Percentiles rank a stretch among this genome's conserved stretches.
Evolutionary conservation across 495 filamentous ascomycete species (phyloP).

Genomic region (Penicillium antarcticum): DNA sequence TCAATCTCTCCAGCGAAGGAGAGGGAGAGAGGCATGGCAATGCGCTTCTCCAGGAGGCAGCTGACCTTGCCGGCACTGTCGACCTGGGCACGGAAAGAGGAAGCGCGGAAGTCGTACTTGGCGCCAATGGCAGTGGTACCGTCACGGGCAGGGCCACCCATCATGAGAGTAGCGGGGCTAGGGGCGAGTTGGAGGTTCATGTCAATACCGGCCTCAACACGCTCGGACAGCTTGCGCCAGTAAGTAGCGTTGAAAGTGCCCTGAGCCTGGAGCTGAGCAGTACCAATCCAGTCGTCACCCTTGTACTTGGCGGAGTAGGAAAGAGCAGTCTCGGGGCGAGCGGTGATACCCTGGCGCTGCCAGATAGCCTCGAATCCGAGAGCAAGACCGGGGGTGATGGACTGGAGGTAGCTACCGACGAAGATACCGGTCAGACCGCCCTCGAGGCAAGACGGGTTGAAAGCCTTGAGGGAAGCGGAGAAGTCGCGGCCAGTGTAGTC

Average conservation of each 20-base stretch:
- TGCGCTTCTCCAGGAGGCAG: slow-evolving; percentile 90
- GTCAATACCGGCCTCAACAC: slow-evolving; percentile 93
- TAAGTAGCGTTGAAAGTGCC: slow-evolving; percentile 87
- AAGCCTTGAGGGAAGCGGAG: slow-evolving; percentile 80
- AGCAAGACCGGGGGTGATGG: slow-evolving; percentile 80
- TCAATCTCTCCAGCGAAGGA: slow-evolving; percentile 98
- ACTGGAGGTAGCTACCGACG: slow-evolving; percentile 92
- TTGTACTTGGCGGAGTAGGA: slow-evolving; percentile 91
- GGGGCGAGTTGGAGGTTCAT: slow-evolving; percentile 84
- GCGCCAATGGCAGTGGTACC: slow-evolving; percentile 87
- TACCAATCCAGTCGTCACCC: slow-evolving; percentile 85
- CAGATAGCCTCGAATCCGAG: slow-evolving; percentile 91
- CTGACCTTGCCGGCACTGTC: slow-evolving; percentile 92
- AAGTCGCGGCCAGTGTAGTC: slow-evolving; percentile 94
- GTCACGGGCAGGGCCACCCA: slow-evolving; percentile 70
- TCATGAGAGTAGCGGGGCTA: slow-evolving; percentile 57
- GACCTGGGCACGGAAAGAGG: slow-evolving; percentile 90
- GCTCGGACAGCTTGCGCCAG: slow-evolving; percentile 92
- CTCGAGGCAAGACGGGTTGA: slow-evolving; percentile 91
- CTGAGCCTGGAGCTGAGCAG: slow-evolving; percentile 77
- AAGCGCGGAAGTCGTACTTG: slow-evolving; percentile 97
- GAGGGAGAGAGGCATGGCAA: slow-evolving; percentile 83
- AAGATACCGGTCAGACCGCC: slow-evolving; percentile 92
- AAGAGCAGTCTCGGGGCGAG: slow-evolving; percentile 77
- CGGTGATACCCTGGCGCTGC: slow-evolving; percentile 75